Percentiles rank a stretch among this genome's conserved stretches.
phyloP scores from a whole-genome alignment of 2,329 filamentous ascomycete genomes.

The Trichoderma koningii region DNA sequence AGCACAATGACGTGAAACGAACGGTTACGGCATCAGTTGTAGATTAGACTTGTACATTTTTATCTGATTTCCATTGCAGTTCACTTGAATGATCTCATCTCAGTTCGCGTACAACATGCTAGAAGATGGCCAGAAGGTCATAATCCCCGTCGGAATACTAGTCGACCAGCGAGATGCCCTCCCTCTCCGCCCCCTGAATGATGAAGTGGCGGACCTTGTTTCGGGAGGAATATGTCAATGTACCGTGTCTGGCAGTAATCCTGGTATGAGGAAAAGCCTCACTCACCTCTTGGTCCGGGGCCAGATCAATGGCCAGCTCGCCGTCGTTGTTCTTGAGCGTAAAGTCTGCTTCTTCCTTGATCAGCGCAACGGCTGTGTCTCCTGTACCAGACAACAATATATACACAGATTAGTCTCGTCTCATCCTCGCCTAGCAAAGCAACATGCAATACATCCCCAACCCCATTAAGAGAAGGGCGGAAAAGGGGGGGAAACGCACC shows the following conservation, averaged over 20 bases:
- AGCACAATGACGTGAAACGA: slow-evolving; percentile 17
- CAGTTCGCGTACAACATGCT: slow-evolving; percentile 29
- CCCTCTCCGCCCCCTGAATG: slow-evolving; percentile 73
- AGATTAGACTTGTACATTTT: slow-evolving; percentile 25
- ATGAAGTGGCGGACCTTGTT: slow-evolving; percentile 76
- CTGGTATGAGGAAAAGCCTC: slow-evolving; percentile 31
- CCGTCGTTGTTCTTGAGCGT: slow-evolving; percentile 76
- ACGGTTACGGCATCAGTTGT: slow-evolving; percentile 16
- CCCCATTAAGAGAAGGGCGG: too few relatives aligned
- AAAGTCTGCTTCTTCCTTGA: slow-evolving; percentile 82
- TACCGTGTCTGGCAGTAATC: neutral
- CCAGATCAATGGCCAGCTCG: slow-evolving; percentile 73
- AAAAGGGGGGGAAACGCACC: too few relatives aligned
- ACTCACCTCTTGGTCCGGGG: slow-evolving; percentile 79
- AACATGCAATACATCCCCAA: too few relatives aligned
- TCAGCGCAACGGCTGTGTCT: slow-evolving; percentile 77
- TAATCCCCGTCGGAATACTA: slow-evolving; percentile 3
- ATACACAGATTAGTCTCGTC: neutral
- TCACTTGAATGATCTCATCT: too few relatives aligned
- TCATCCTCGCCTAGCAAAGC: too few relatives aligned
- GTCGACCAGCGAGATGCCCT: slow-evolving; percentile 67
- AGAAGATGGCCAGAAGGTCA: slow-evolving; percentile 13
- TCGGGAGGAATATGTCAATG: neutral
- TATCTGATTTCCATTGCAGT: neutral
- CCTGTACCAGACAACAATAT: slow-evolving; percentile 42